Percentiles rank a stretch among this genome's conserved stretches.
Conservation (phyloP, 805 yeast species). For the Yamadazyma paraphyllophila region DNA sequence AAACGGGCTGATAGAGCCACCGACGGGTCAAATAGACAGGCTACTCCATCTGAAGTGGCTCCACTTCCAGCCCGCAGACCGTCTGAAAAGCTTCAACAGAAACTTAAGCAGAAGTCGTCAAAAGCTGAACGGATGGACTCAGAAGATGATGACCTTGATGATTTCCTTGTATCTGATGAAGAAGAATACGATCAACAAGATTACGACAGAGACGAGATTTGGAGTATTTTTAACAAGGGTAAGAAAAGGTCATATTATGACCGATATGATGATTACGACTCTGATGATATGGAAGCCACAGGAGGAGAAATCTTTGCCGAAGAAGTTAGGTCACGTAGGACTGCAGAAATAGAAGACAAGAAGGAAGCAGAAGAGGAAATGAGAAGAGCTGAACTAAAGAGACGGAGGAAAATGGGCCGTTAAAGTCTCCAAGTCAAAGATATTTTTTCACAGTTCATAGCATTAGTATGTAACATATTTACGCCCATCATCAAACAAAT, state of each 20-base stretch:
- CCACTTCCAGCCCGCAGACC: slow-evolving; percentile 56
- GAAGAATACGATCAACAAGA: slow-evolving; percentile 46
- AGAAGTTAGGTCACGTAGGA: slow-evolving; percentile 64
- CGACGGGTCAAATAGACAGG: too few relatives aligned
- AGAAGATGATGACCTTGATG: slow-evolving; percentile 28
- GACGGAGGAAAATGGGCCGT: slow-evolving; percentile 14
- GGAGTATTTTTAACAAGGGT: slow-evolving; percentile 79
- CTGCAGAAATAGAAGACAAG: slow-evolving; percentile 74
- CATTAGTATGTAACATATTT: neutral
- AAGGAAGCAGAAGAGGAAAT: slow-evolving; percentile 64
- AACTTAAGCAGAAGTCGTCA: slow-evolving; percentile 29
- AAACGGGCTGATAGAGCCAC: too few relatives aligned
- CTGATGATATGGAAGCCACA: slow-evolving; percentile 89
- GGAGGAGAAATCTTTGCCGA: slow-evolving; percentile 87
- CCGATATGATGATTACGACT: slow-evolving; percentile 39
- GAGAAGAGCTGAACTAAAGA: slow-evolving; percentile 31
- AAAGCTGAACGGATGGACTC: slow-evolving; percentile 3
- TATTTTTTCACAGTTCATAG: neutral
- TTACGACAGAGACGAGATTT: slow-evolving; percentile 81
- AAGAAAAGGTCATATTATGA: slow-evolving; percentile 46
- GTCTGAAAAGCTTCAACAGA: slow-evolving; percentile 50
- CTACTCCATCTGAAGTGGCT: slow-evolving; percentile 10
- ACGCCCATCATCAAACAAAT: neutral
- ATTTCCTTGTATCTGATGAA: slow-evolving; percentile 57
- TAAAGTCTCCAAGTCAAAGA: slow-evolving; percentile 1